Base-by-base conservation (phyloP, 2,329 filamentous ascomycete genomes). In the Talaromyces verruculosus region DNA sequence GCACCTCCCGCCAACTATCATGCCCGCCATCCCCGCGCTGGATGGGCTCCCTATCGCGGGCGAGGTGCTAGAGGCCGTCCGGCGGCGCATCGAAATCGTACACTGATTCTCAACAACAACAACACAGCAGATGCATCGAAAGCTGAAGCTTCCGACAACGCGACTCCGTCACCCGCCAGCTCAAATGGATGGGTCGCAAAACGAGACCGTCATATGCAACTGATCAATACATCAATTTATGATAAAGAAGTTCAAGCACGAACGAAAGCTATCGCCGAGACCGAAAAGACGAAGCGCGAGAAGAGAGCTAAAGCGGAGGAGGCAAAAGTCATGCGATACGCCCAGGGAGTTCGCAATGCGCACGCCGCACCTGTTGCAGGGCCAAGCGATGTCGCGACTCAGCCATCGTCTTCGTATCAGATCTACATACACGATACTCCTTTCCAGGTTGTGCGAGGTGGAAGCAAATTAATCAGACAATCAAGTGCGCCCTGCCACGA, bases 191-290 rank as follows among this genome's bases (percentile, higher is more conserved):
- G 90, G 87, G 85, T 95, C 49, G 86, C 88, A 5, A 91, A 89
- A 74, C 89, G 84, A 60, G 91, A 91, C 75, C 89, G 90, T 60
- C 91, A 93, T 74, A 86, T 91, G 74, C 91, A 96, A 76, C 81
- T 96, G 47, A 95, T 96, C 78, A 96, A 94, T 74, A 87, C 89
- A 22, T 86, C 87, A 17, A 86, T 94, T 0, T 95, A 90, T 75
- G 88, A 93, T 69, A 89, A 91, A 75, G 88, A 92, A 67, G 83
- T 85, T 11, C 86, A 91, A 73, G 85, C 85, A 35, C 86, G 91
- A 53, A 81, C 86, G 10, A 89, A 87, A 72, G 90, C 89, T 11
- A 90, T 93, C 51, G 89, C 92, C 69, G 86, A 91, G 71, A 91
- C 88, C 1, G 83, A 86, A 43, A 79, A 74, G 64, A 67, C 74